phyloP scores from a whole-genome alignment of 2,329 filamentous ascomycete species.

The Endothia cerciana region DNA sequence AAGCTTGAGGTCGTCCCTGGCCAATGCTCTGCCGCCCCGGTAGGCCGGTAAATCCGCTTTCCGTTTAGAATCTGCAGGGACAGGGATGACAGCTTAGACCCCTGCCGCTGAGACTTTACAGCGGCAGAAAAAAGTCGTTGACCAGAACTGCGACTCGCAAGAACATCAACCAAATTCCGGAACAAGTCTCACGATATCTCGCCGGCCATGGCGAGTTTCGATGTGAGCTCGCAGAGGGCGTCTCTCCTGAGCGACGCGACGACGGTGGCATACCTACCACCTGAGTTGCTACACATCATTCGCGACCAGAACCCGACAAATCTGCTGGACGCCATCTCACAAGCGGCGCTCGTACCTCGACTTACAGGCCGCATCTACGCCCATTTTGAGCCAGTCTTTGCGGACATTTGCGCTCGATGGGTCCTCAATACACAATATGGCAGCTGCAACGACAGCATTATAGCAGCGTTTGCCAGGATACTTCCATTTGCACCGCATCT shows the following conservation, averaged over 20 bases:
- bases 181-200: conserved; percentile 30
- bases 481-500: conserved; percentile 83
- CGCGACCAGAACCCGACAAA: conserved; percentile 63
- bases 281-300: conserved; percentile 71
- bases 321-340: conserved; percentile 73
- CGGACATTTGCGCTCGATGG: conserved; percentile 85
- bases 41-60: conserved; percentile 20
- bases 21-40: conserved; percentile 23
- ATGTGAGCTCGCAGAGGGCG: conserved; percentile 58
- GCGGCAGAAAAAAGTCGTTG: conserved; percentile 33
- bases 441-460: conserved; percentile 48
- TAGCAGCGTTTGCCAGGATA: conserved; percentile 78
- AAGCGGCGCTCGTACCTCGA: conserved; percentile 68
- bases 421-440: conserved; percentile 51
- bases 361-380: conserved; percentile 75
- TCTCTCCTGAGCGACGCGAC: conserved; percentile 59
- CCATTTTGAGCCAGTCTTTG: conserved; percentile 74
- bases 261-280: conserved; percentile 64
- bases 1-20: conserved; percentile 23
- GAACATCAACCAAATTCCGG: conserved; percentile 22
- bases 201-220: conserved; percentile 57
- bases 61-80: conserved; percentile 21
- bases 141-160: conserved; percentile 28
- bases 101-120: conserved; percentile 17
- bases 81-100: conserved; percentile 14